Base-by-base conservation (phyloP, 2,329 filamentous ascomycete species). In the Aspergillus sclerotialis region DNA sequence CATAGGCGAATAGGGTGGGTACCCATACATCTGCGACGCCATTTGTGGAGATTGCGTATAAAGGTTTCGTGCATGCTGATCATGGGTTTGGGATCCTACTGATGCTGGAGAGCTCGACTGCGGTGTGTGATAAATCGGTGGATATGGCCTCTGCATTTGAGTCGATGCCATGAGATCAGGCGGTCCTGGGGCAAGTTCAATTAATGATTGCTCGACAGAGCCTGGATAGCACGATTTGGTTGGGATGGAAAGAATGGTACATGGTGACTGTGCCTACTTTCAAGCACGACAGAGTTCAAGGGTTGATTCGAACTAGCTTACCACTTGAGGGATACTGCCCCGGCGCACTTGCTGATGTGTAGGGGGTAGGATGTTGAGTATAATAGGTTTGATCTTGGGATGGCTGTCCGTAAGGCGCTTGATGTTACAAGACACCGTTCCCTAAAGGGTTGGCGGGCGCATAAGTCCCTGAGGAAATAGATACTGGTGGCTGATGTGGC, bases 101-200 rank as follows among this genome's bases (percentile, higher is more conserved):
- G 89, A 94, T 25, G 87, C 86, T 31, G 90, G 90, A 36, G 90
- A 94, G 64, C 90, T 94, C 37, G 89, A 94, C 67, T 95, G 89
- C 36, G 89, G 88, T 12, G 89, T 93, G 63, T 95, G 86, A 60
- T 95, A 95, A 58, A 94, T 94, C 40, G 87, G 86, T 49, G 89
- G 89, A 60, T 93, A 94, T 30, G 70, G 75, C 50, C 78, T 72
- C 58, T 77, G 78, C 73, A 82, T 80, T 46, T 76, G 76, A 49
- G 77, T 72, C 43, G 65, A 70, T 43, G 78, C 77, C 79, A 82
- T 82, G 54, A 73, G 68, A 56, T 80, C 77, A 57, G 80, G 78
- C 61, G 82, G 78, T 63, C 86, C 83, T 84, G 79, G 74, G 56
- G 70, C 66, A 43, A 67, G 68, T 52, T 76, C 72, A 65, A 80